phyloP scores from a whole-genome alignment of 192 early-diverging fungal species.

The Paraglomus occultum region DNA sequence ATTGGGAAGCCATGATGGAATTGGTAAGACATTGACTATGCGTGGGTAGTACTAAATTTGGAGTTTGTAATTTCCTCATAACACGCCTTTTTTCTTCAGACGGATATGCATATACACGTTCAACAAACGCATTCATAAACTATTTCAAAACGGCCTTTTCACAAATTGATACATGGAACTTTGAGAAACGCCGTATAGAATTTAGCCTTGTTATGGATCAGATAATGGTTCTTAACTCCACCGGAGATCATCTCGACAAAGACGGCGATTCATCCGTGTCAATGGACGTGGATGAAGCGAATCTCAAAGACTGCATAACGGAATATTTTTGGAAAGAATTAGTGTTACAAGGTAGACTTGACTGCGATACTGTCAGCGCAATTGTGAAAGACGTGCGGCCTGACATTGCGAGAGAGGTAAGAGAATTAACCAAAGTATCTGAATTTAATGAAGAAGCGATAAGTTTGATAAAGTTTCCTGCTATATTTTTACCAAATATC shows the following conservation, averaged over 20 bases:
- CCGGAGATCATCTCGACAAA: background rate
- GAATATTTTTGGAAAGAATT: constrained; percentile 27
- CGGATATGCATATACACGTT: background rate
- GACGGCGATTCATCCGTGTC: background rate
- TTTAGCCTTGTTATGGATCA: constrained; percentile 18
- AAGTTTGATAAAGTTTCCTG: background rate
- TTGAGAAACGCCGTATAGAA: constrained; percentile 10
- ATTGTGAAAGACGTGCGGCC: constrained; percentile 17
- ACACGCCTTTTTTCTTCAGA: no score
- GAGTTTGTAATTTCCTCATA: no score
- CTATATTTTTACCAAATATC: background rate
- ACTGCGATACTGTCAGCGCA: background rate
- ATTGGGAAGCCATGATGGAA: background rate
- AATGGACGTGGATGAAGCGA: background rate
- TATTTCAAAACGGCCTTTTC: constrained; percentile 20
- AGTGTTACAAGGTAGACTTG: background rate
- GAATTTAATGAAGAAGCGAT: background rate
- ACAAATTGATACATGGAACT: constrained; percentile 19
- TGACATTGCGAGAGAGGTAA: constrained; percentile 17
- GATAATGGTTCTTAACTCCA: constrained; percentile 5
- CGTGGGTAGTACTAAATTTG: no score
- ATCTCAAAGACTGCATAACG: background rate
- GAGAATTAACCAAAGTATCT: background rate
- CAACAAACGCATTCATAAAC: background rate
- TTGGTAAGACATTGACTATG: background rate